Percentiles rank a stretch among this genome's conserved stretches.
These are phyloP conservation scores for Phytophthora lateralis DNA, from an alignment of 352 stramenopile species.

Conservation along the genomic window DNA sequence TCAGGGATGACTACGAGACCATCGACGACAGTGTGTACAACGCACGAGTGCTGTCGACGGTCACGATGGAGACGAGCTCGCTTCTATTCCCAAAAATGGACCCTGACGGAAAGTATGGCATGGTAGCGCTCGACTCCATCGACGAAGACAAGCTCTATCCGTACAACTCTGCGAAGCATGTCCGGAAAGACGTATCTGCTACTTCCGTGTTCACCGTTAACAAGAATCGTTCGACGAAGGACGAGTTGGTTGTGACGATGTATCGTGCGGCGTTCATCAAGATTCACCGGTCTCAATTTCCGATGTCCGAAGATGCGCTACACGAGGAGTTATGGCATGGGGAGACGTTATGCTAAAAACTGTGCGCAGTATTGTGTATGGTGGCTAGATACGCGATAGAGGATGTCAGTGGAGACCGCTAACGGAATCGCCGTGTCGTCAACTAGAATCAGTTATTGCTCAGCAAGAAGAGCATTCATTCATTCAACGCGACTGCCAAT, in stretches of 20 bases:
- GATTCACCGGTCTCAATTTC: slow-evolving; percentile 27
- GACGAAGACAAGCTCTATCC: slow-evolving; percentile 50
- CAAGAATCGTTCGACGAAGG: not conserved
- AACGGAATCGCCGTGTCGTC: too few relatives aligned
- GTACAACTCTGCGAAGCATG: slow-evolving; percentile 32
- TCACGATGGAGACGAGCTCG: slow-evolving; percentile 36
- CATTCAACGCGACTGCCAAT: not conserved
- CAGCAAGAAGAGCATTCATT: too few relatives aligned
- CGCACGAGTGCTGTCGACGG: slow-evolving; percentile 15
- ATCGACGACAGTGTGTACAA: slow-evolving; percentile 26
- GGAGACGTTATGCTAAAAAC: slow-evolving; percentile 23
- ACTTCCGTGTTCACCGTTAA: slow-evolving; percentile 23
- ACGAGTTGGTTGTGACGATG: slow-evolving; percentile 35
- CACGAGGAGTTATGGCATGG: slow-evolving; percentile 28
- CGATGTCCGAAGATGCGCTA: slow-evolving; percentile 10
- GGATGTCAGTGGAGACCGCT: too few relatives aligned
- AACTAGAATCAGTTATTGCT: too few relatives aligned
- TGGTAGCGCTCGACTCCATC: slow-evolving; percentile 37
- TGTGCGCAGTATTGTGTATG: slow-evolving; percentile 17
- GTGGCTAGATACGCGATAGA: not conserved
- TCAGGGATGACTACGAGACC: slow-evolving; percentile 32
- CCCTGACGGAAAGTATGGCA: slow-evolving; percentile 16
- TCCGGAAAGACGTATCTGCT: slow-evolving; percentile 45
- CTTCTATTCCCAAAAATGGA: slow-evolving; percentile 35
- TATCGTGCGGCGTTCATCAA: slow-evolving; percentile 30